Conservation (phyloP, 75 land plant genomes). For the Selaginella tamariscina region DNA sequence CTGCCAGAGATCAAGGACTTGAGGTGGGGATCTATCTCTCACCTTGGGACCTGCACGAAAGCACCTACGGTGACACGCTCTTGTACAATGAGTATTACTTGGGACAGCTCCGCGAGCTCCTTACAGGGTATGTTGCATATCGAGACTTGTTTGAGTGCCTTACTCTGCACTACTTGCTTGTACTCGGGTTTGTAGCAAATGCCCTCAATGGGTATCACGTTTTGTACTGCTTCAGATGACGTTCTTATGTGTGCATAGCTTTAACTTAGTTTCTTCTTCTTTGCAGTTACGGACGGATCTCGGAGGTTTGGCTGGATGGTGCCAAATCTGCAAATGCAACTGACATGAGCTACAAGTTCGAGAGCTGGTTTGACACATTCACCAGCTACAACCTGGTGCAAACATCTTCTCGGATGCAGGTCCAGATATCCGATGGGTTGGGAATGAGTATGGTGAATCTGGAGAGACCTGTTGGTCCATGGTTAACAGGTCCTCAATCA, state of each 20-base stretch:
- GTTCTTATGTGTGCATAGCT: background rate
- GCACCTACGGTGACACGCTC: constrained; percentile 48
- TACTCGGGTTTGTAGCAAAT: background rate
- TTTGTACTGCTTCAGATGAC: background rate
- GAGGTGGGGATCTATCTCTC: constrained; percentile 79
- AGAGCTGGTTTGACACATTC: constrained; percentile 58
- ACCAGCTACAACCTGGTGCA: constrained; percentile 59
- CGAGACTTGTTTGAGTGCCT: background rate
- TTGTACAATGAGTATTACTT: constrained; percentile 74
- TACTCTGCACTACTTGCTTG: background rate
- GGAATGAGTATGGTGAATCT: constrained; percentile 64
- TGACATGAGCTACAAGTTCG: constrained; percentile 72
- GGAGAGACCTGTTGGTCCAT: constrained; percentile 68
- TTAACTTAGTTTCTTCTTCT: background rate
- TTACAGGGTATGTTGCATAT: constrained; percentile 44
- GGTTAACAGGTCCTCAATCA: constrained; percentile 45
- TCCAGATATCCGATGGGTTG: constrained; percentile 87
- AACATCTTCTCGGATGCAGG: constrained; percentile 93
- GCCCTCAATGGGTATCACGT: background rate
- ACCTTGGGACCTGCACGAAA: constrained; percentile 95
- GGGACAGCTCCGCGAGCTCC: constrained; percentile 72
- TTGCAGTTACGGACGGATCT: constrained; percentile 64
- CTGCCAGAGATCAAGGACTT: constrained; percentile 42
- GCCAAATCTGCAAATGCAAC: constrained; percentile 58
- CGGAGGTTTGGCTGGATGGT: constrained; percentile 88